A percentile compares a stretch with the other conserved stretches of the same genome.
These are phyloP conservation scores for Emiliania huxleyi DNA, from an alignment of 78 protist genomes.

Conservation along the genomic window DNA sequence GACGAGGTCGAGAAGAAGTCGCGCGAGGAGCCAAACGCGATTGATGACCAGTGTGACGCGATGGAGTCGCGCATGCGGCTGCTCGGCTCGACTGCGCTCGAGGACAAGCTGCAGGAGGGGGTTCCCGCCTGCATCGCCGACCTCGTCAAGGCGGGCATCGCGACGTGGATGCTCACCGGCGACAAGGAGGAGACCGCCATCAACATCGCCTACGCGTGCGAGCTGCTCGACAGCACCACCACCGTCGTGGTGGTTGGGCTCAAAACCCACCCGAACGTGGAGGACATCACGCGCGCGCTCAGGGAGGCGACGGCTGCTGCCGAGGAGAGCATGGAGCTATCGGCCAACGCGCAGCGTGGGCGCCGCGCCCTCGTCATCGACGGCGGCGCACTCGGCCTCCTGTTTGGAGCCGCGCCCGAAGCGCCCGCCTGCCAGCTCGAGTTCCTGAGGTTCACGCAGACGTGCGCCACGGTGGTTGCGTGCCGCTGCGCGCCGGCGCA, in stretches of 20 bases:
- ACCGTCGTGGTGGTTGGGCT: background rate
- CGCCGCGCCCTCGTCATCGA: conserved; percentile 20
- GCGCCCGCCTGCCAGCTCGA: background rate
- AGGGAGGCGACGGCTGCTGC: too few species aligned
- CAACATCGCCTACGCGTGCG: conserved; percentile 90
- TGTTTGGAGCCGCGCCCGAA: background rate
- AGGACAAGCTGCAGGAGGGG: conserved; percentile 91
- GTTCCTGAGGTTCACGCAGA: conserved; percentile 32
- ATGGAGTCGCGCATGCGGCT: conserved; percentile 72
- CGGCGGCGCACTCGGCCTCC: background rate
- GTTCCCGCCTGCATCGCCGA: conserved; percentile 64
- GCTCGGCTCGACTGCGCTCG: conserved; percentile 86
- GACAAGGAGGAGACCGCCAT: conserved; percentile 97
- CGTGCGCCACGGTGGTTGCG: conserved; percentile 77
- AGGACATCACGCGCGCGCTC: background rate
- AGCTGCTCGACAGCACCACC: background rate
- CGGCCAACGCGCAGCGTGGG: too few species aligned
- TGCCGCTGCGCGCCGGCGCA: conserved; percentile 90
- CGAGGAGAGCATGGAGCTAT: too few species aligned
- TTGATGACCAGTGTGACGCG: background rate
- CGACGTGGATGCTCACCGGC: conserved; percentile 96
- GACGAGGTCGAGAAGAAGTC: conserved; percentile 13
- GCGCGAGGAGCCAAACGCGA: conserved; percentile 14
- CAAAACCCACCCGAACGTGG: background rate
- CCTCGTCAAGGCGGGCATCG: conserved; percentile 42